Conservation (phyloP, 345 rosid genomes). For the Dipteronia sinensis region DNA sequence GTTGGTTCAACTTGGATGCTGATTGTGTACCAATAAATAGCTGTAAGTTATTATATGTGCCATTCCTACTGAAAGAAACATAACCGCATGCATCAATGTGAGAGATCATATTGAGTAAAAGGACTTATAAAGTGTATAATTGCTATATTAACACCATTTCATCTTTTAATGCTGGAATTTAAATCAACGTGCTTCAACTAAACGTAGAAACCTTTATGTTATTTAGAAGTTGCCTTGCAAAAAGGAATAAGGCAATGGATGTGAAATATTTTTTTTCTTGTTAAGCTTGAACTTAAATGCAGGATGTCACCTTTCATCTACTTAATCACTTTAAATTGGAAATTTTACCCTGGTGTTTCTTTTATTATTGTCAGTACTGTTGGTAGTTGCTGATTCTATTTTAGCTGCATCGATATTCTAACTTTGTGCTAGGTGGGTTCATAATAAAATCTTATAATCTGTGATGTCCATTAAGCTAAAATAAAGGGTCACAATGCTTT, state of each 20-base stretch:
- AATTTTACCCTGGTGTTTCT: background rate
- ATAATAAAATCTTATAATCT: background rate
- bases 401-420: background rate
- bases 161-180: background rate
- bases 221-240: background rate
- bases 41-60: background rate
- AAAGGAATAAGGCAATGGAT: background rate
- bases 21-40: background rate
- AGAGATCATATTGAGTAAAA: background rate
- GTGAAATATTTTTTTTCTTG: background rate
- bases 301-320: background rate
- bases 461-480: background rate
- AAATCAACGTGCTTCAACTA: background rate
- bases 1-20: background rate
- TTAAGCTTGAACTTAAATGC: background rate
- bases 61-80: background rate
- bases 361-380: no score
- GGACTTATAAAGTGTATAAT: background rate
- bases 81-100: background rate
- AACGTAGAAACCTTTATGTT: background rate
- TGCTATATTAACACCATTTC: background rate
- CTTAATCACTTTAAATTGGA: background rate
- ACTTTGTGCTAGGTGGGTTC: background rate
- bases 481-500: background rate
- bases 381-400: background rate